Evolutionary conservation across 805 yeast genomes (phyloP), one percentile per base, ranked within the genome.

Genomic region (Metschnikowia rubicola): DNA sequence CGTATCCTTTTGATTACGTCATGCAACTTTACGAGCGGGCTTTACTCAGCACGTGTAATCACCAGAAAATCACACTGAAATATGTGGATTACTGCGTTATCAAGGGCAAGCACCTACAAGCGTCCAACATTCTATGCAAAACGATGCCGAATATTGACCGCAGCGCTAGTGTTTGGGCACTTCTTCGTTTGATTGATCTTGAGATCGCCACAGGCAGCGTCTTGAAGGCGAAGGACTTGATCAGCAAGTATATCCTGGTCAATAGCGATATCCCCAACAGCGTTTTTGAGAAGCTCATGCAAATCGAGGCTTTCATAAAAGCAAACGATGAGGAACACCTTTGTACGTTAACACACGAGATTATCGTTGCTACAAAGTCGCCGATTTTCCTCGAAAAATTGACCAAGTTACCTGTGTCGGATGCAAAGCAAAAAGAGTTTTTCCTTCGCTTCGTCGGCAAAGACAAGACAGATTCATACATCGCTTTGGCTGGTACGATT

Each of bases 51-150:
- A 68, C 79, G 1, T 73, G 78, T 0, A 56, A 62, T n/a, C 75
- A 78, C 51, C 67, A 74, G 0, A 59, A 57, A 19, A 67, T 80
- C 35, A 81, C 85, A 81, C 53, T 78, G 11, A 75, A 75, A 44
- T 78, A 72, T 53, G 62, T 78, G 1, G 70, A 79, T 54, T 79
- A 64, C 54, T 66, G 73, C 36, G 42, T 72, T 53, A 40, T 30
- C 28, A 50, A 28, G n/a, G 43, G 43, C 53, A 64, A 41, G 52
- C 66, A 15, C 38, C 63, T n/a, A 57, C 61, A 28, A 47, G 82
- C 83, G 0, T 68, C 66, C 40, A 62, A 64, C 11, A 46, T 75
- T 0, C 53, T 81, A 8, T 47, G 63, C 8, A 65, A 63, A 47
- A 75, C 79, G 1, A 52, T 68, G 2, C 57, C 62, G 8, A 26